These are phyloP conservation scores for Podospora conica DNA, from an alignment of 495 filamentous ascomycete species.

Conservation along the genomic window DNA sequence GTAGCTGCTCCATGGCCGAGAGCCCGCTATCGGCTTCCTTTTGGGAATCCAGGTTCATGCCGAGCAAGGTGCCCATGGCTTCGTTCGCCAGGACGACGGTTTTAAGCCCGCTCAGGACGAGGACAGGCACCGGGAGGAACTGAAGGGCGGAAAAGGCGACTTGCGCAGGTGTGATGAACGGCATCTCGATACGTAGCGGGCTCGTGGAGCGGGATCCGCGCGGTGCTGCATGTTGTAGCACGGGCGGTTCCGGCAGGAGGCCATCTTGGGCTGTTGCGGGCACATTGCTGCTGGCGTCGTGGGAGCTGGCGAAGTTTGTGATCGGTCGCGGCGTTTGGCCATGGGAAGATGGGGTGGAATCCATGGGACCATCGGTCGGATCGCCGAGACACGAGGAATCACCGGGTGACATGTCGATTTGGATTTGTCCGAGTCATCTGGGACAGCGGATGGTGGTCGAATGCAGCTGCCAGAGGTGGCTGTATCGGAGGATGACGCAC, in stretches of 20 bases:
- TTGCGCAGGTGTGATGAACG: conserved; percentile 34
- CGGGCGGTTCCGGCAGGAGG: conserved; percentile 5
- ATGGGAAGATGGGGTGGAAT: neutral
- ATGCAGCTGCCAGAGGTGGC: neutral
- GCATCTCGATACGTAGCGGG: conserved; percentile 35
- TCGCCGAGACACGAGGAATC: neutral
- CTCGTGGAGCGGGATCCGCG: conserved; percentile 23
- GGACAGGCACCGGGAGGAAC: conserved; percentile 60
- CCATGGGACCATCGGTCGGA: neutral
- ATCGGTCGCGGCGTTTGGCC: neutral
- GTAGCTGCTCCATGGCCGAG: conserved; percentile 40
- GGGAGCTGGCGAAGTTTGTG: neutral
- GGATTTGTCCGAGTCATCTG: conserved; percentile 2
- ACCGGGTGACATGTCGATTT: conserved; percentile 12
- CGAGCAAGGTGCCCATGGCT: conserved; percentile 59
- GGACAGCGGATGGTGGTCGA: neutral
- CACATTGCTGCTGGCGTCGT: neutral
- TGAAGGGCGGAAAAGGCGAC: conserved; percentile 59
- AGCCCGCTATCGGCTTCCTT: conserved; percentile 26
- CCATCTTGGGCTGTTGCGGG: neutral
- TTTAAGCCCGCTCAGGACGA: conserved; percentile 57
- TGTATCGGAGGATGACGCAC: neutral
- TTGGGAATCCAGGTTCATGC: conserved; percentile 34
- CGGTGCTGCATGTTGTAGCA: neutral
- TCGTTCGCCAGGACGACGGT: conserved; percentile 65